Evolutionary conservation across 2,329 filamentous ascomycete species (phyloP).

Genomic region (Venturia carpophila): DNA sequence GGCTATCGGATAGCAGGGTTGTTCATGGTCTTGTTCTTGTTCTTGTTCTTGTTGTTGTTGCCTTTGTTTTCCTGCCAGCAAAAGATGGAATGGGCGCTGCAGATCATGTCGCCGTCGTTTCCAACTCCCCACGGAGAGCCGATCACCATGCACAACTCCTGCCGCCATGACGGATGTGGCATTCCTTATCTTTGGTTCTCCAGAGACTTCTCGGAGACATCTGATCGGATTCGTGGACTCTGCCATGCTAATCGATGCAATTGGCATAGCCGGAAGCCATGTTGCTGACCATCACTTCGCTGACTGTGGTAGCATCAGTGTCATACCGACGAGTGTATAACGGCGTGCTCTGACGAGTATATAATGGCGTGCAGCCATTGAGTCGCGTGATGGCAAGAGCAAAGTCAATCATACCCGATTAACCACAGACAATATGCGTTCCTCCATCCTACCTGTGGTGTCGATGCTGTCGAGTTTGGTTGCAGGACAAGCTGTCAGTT

Average conservation of each 20-base stretch:
- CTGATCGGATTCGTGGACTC: not conserved
- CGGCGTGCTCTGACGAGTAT: not conserved
- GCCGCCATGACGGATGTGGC: conserved; percentile 5
- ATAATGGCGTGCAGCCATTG: not conserved
- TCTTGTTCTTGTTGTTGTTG: too few species aligned
- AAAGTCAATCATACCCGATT: not conserved
- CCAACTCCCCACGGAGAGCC: not conserved
- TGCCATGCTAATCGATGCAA: not conserved
- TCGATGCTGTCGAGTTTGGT: not conserved
- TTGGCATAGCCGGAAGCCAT: not conserved
- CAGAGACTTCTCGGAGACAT: not conserved
- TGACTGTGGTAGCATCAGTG: not conserved
- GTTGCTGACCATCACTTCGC: not conserved
- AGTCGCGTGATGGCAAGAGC: not conserved
- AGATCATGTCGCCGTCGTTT: not conserved
- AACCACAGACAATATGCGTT: not conserved
- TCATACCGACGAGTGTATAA: not conserved
- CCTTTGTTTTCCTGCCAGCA: too few species aligned
- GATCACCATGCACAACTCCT: not conserved
- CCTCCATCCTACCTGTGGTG: not conserved
- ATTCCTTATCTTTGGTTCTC: not conserved
- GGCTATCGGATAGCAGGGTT: too few species aligned
- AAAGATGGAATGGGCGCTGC: too few species aligned
- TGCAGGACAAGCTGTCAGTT: not conserved
- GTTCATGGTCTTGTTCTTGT: too few species aligned